Conservation (phyloP, 2,329 filamentous ascomycete species). For the Aureobasidium zeae region DNA sequence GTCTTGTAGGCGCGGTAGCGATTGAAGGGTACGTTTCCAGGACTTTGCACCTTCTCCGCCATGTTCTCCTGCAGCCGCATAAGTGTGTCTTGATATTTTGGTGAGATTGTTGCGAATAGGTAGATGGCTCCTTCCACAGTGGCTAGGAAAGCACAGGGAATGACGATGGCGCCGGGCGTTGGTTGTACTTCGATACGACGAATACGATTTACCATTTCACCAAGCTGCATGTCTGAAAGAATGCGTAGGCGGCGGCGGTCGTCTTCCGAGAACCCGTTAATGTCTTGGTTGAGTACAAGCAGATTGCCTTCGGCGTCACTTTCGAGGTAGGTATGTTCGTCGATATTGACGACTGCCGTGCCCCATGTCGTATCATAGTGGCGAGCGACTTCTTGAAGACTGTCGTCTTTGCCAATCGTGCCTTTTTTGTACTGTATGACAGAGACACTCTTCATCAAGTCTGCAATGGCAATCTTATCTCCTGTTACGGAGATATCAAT, state of each 20-base stretch:
- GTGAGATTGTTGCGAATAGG: constrained; percentile 71
- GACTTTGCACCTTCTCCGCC: constrained; percentile 54
- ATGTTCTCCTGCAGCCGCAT: constrained; percentile 71
- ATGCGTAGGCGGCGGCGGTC: constrained; percentile 63
- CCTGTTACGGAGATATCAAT: constrained; percentile 68
- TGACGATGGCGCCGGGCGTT: constrained; percentile 55
- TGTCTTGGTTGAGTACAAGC: constrained; percentile 66
- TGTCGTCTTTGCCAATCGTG: constrained; percentile 44
- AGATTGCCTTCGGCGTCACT: constrained; percentile 84
- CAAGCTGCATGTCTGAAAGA: constrained; percentile 72
- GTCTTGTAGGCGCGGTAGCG: constrained; percentile 76
- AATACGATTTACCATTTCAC: constrained; percentile 90
- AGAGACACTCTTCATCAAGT: constrained; percentile 87
- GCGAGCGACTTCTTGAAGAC: constrained; percentile 63
- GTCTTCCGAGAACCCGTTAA: constrained; percentile 61
- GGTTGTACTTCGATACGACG: constrained; percentile 60
- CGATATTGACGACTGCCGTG: constrained; percentile 66
- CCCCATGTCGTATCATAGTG: constrained; percentile 77
- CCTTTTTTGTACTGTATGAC: constrained; percentile 62
- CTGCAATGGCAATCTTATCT: constrained; percentile 71
- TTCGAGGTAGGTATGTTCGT: constrained; percentile 66
- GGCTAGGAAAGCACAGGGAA: constrained; percentile 76
- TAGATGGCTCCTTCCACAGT: constrained; percentile 91
- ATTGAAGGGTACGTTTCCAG: constrained; percentile 67
- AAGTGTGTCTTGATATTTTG: constrained; percentile 65